These are phyloP conservation scores for Podospora appendiculata DNA, from an alignment of 495 filamentous ascomycete species.

Conservation along the genomic window DNA sequence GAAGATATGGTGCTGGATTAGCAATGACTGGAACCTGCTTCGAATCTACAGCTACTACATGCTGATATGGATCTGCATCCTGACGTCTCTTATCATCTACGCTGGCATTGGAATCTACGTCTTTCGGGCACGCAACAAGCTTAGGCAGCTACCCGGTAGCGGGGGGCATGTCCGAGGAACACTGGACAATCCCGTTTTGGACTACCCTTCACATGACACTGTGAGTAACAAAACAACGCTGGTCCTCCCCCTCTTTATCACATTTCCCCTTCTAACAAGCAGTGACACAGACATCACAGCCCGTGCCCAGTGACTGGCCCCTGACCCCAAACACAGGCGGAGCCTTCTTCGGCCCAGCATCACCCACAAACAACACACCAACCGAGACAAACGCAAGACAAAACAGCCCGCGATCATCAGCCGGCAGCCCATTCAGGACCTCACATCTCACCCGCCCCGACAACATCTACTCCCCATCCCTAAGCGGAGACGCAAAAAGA, in stretches of 20 bases:
- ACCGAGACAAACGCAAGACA: neutral
- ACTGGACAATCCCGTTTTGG: constrained; percentile 14
- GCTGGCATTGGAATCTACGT: constrained; percentile 56
- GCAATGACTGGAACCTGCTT: constrained; percentile 52
- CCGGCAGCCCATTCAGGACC: neutral
- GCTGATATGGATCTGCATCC: constrained; percentile 65
- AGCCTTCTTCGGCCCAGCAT: neutral
- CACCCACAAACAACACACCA: neutral
- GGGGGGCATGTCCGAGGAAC: neutral
- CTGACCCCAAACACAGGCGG: neutral
- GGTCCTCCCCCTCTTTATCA: neutral
- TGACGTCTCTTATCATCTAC: constrained; percentile 60
- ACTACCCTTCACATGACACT: neutral
- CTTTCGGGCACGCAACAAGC: constrained; percentile 40
- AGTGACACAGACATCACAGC: neutral
- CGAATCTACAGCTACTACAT: constrained; percentile 69
- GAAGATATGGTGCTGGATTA: constrained; percentile 75
- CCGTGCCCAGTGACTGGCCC: constrained; percentile 3
- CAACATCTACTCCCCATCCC: neutral
- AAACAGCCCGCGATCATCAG: neutral
- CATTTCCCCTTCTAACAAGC: neutral
- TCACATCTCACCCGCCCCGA: neutral
- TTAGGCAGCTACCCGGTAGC: constrained; percentile 13
- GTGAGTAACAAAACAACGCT: neutral
- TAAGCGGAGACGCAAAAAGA: neutral